phyloP scores from a whole-genome alignment of 352 stramenopile species.

The Phytophthora constricta region DNA sequence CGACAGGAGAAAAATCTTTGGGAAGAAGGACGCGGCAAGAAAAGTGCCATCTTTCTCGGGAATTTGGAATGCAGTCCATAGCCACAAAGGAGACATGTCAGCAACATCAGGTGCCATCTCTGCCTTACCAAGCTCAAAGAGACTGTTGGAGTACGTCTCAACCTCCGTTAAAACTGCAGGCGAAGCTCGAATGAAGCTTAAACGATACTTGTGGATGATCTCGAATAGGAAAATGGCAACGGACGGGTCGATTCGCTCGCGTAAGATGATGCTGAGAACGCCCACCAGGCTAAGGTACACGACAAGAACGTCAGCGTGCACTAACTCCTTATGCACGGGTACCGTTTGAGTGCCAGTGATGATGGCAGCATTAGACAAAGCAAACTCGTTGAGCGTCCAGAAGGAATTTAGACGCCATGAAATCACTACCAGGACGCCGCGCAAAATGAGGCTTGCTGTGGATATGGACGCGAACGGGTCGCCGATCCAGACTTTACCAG shows the following conservation, averaged over 20 bases:
- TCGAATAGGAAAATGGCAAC: slow-evolving; percentile 32
- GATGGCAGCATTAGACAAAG: slow-evolving; percentile 30
- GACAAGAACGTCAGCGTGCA: slow-evolving; percentile 43
- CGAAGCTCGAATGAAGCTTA: background rate
- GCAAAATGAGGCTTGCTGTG: slow-evolving; percentile 23
- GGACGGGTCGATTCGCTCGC: slow-evolving; percentile 36
- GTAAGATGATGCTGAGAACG: slow-evolving; percentile 30
- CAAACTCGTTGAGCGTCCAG: slow-evolving; percentile 50
- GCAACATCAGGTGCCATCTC: background rate
- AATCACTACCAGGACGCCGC: slow-evolving; percentile 27
- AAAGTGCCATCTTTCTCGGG: background rate
- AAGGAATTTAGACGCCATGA: slow-evolving; percentile 43
- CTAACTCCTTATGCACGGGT: slow-evolving; percentile 35
- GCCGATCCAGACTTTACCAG: slow-evolving; percentile 49
- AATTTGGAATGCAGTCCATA: slow-evolving; percentile 9
- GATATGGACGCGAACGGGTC: slow-evolving; percentile 50
- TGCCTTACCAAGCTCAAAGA: background rate
- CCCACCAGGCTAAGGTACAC: slow-evolving; percentile 35
- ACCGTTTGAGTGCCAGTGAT: slow-evolving; percentile 21
- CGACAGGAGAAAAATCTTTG: background rate
- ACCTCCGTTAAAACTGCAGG: background rate
- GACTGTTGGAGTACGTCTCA: background rate
- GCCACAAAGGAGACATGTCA: slow-evolving; percentile 9
- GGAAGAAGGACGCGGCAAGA: background rate
- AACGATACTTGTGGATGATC: background rate